Conservation (phyloP, 1,284 basidiomycete genomes). For the Rhodotorula mucilaginosa region DNA sequence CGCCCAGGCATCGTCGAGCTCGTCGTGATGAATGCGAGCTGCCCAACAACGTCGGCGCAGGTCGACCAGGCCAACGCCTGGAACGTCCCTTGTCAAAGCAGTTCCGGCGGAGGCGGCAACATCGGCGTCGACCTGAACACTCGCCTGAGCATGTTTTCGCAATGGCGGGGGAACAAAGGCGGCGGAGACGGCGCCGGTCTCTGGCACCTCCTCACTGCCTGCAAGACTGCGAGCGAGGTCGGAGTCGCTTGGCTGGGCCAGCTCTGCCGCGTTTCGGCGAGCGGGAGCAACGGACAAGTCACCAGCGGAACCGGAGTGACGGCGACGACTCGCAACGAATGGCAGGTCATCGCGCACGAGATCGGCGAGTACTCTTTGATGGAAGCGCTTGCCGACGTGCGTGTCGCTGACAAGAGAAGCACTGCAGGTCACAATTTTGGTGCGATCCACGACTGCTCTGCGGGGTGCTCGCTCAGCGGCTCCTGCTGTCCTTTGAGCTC, state of each 20-base stretch:
- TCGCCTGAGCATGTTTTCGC: slow-evolving; percentile 74
- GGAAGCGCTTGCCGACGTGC: too few species aligned
- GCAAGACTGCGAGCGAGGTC: slow-evolving; percentile 77
- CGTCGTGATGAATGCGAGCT: slow-evolving; percentile 59
- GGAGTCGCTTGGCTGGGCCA: slow-evolving; percentile 87
- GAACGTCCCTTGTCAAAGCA: slow-evolving; percentile 52
- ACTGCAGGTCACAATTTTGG: slow-evolving; percentile 81
- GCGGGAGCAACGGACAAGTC: slow-evolving; percentile 32
- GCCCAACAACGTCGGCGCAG: slow-evolving; percentile 56
- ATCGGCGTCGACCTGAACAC: slow-evolving; percentile 56
- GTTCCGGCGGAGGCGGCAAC: slow-evolving; percentile 16
- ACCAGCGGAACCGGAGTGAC: slow-evolving; percentile 72
- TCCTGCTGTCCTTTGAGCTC: slow-evolving; percentile 71
- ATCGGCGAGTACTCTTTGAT: slow-evolving; percentile 55
- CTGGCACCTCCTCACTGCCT: slow-evolving; percentile 88
- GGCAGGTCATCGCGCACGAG: slow-evolving; percentile 81
- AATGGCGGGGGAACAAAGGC: slow-evolving; percentile 75
- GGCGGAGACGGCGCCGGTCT: slow-evolving; percentile 57
- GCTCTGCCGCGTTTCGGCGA: slow-evolving; percentile 52
- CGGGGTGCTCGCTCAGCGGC: slow-evolving; percentile 60
- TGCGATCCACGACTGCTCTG: slow-evolving; percentile 63
- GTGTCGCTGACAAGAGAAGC: background rate
- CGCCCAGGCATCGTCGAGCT: slow-evolving; percentile 66
- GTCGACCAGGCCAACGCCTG: slow-evolving; percentile 49
- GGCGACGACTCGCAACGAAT: slow-evolving; percentile 61